These are phyloP conservation scores for Turnera subulata DNA, from an alignment of 345 rosid species.

Conservation along the genomic window DNA sequence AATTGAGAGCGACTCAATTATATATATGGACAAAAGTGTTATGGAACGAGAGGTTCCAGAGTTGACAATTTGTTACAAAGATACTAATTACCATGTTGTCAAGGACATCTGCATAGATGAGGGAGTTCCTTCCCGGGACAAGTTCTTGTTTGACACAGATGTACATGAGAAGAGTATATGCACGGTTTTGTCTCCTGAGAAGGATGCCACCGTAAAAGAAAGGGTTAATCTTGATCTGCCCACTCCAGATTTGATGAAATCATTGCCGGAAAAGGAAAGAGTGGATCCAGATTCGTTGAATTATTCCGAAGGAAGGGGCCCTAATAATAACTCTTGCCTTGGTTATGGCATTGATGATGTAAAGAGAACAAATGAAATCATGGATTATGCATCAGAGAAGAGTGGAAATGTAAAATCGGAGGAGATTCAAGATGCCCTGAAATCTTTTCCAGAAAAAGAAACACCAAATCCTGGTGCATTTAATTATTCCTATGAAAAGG, in stretches of 20 bases:
- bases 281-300: background rate
- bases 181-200: constrained; percentile 7
- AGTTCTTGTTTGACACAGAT: constrained; percentile 43
- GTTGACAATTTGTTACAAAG: constrained; percentile 63
- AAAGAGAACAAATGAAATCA: too few relatives aligned
- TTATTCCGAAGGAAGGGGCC: constrained; percentile 5
- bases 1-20: constrained; percentile 31
- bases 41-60: constrained; percentile 55
- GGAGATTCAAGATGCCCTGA: constrained; percentile 11
- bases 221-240: constrained; percentile 11
- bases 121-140: constrained; percentile 52
- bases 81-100: constrained; percentile 44
- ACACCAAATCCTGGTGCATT: background rate
- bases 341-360: too few relatives aligned
- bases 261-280: constrained; percentile 19
- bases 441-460: constrained; percentile 23
- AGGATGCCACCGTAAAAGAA: constrained; percentile 12
- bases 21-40: constrained; percentile 54
- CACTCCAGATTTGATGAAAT: constrained; percentile 14
- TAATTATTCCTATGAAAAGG: constrained; percentile 4
- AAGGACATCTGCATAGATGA: constrained; percentile 85
- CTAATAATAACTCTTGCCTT: background rate
- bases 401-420: too few relatives aligned
- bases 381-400: too few relatives aligned
- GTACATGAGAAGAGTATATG: constrained; percentile 24